A percentile compares a stretch with the other conserved stretches of the same genome.
Evolutionary conservation across 2,329 filamentous ascomycete genomes (phyloP).

Genomic region (Trichoderma cornu-damae): DNA sequence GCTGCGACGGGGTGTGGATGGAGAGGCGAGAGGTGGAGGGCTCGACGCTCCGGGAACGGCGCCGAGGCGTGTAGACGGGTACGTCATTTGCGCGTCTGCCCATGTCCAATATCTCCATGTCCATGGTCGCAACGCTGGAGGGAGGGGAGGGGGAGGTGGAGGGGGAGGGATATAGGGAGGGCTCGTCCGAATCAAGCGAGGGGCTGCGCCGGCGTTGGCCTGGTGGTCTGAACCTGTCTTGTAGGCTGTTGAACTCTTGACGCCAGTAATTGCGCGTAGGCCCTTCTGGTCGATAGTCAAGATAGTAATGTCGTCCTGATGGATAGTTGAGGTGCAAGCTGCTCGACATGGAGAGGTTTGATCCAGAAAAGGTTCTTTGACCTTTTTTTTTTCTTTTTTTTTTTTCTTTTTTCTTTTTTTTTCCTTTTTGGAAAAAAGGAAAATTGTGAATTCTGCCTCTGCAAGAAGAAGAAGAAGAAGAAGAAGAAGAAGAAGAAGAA

Average conservation of each 20-base stretch:
- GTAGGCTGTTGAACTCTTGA: background rate
- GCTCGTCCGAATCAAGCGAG: background rate
- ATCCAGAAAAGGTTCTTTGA: too few relatives aligned
- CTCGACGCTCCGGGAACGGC: constrained; percentile 31
- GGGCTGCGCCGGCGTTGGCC: background rate
- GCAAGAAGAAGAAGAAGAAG: too few relatives aligned
- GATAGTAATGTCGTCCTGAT: background rate
- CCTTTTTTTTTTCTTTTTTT: too few relatives aligned
- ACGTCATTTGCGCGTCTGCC: background rate
- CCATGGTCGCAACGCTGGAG: constrained; percentile 1
- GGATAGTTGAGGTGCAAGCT: too few relatives aligned
- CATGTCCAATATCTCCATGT: constrained; percentile 3
- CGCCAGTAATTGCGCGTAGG: background rate
- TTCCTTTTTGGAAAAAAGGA: too few relatives aligned
- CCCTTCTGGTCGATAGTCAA: background rate
- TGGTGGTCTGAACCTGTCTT: background rate
- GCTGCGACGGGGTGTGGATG: constrained; percentile 41
- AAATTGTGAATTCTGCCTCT: too few relatives aligned
- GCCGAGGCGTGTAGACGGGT: constrained; percentile 26
- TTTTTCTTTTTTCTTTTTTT: too few relatives aligned
- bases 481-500: too few relatives aligned
- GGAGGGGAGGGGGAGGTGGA: background rate
- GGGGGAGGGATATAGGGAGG: background rate
- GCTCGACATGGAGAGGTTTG: too few relatives aligned
- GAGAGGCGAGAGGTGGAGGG: constrained; percentile 38